Evolutionary conservation across 768 basidiomycete genomes (phyloP), one percentile per base, ranked within the genome.

Genomic region (Mycena vulgaris): DNA sequence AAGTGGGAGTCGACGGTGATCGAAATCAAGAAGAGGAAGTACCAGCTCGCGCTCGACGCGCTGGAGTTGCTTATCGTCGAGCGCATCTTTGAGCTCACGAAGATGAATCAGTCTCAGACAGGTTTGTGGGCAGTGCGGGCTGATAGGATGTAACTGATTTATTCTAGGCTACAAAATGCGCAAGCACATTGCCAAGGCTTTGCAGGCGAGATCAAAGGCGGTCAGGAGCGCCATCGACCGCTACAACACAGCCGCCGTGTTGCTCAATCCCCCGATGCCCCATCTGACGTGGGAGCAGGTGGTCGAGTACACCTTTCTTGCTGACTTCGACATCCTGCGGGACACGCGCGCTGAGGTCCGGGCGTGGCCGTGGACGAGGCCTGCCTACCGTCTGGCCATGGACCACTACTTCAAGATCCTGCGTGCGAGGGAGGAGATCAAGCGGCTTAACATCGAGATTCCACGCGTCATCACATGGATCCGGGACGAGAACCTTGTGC

Each of bases 381-480:
- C n/a, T n/a, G n/a, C n/a, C n/a, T n/a, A n/a, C n/a, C n/a, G n/a
- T n/a, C n/a, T n/a, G 27, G 25, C 49, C 49, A 30, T 51, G 49
- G 49, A 51, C 49, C 25, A 17, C 4, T 51, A 51, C 27, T 51
- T 51, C 49, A 28, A 21, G 27, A 60, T 70, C 3, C 23, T 30
- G 1, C 67, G 67, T 21, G 75, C 78, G 7, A 11, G 27, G 14
- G 78, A 79, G 61, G 78, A 78, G 40, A 71, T 79, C 10, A 21
- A 27, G 2, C 57, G 66, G 2, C 66, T 76, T 11, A 73, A 79
- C 52, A 49, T 78, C 17, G 76, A 39, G 14, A 39, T 39, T 3
- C 39, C 9, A 3, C 39, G 14, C 9, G 39, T 39, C 9, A 16
- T 39, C 3, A 39, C 39, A 3, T 39, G 39, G 39, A 39, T 47